Base-by-base conservation (phyloP, 352 stramenopile genomes). In the Phytopythium vexans region DNA sequence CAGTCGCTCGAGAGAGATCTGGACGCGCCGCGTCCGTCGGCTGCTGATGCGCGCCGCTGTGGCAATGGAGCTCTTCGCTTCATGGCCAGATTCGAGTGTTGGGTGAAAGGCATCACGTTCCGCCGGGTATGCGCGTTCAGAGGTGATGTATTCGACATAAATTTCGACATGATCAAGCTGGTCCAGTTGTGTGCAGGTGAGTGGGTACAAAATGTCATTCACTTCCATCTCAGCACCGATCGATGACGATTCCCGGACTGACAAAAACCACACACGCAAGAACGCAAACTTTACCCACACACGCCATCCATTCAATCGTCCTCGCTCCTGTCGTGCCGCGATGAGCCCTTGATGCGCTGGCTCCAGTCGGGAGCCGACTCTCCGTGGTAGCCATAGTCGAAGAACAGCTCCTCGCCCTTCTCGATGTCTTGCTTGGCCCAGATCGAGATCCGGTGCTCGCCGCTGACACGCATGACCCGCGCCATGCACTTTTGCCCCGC, bases 401-500 rank as follows among this genome's bases (percentile, higher is more conserved):
- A 88, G 60, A 83, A 82, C 27, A 88, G 52, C 50, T 88, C 77
- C 51, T 87, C 74, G 31, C 95, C 78, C 32, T 87, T 72, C 48
- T 74, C 71, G 58, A 98, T 97, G 63, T 96, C 79, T 51, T 90
- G 62, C 44, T 83, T 68, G 0, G 94, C 92, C 79, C 88, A 98
- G 44, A 98, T 90, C n/a, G 76, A 88, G 66, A 98, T 96, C 41
- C 80, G 74, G 61, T 92, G 76, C 47, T 97, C 82, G 8, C 92
- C 89, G 37, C 87, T 81, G 1, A 97, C 85, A 33, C 74, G 70
- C 44, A 96, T 50, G 41, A 94, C 79, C 57, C 88, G 89, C 1
- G 88, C 70, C 46, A 80, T 74, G 56, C 85, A 94, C 52, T 97
- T 97, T 4, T 85, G 81, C 21, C 72, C 49, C 31, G 64, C 64